Percentiles rank a stretch among this genome's conserved stretches.
phyloP scores from a whole-genome alignment of 2,329 filamentous ascomycete species.

The Talaromyces verruculosus region DNA sequence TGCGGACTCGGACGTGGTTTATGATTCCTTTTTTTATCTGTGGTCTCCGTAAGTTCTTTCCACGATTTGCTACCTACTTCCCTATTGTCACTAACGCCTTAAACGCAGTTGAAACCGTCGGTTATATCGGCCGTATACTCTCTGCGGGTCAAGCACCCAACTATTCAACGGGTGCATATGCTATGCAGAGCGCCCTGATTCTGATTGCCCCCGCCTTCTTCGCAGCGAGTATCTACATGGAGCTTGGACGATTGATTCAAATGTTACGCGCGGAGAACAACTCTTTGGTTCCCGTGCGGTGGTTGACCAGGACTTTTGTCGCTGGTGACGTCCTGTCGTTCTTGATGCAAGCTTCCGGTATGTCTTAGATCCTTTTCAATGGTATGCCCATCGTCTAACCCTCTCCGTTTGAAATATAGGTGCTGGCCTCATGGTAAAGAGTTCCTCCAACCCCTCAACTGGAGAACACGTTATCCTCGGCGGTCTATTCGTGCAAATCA shows the following conservation, averaged over 20 bases:
- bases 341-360: slow-evolving; percentile 33
- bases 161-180: slow-evolving; percentile 4
- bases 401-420: neutral
- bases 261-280: slow-evolving; percentile 30
- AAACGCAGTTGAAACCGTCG: neutral
- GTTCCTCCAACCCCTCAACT: neutral
- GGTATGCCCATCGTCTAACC: neutral
- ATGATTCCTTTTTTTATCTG: slow-evolving; percentile 44
- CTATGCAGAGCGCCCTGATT: slow-evolving; percentile 20
- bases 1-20: slow-evolving; percentile 50
- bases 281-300: slow-evolving; percentile 29
- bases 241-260: slow-evolving; percentile 36
- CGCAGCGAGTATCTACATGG: slow-evolving; percentile 38
- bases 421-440: slow-evolving; percentile 8
- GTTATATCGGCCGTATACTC: neutral
- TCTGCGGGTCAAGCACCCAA: neutral
- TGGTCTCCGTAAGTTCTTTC: slow-evolving; percentile 36
- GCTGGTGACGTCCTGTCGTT: slow-evolving; percentile 36
- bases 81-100: too few species aligned
- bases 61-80: neutral
- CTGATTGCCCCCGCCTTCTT: slow-evolving; percentile 40
- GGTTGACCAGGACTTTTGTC: slow-evolving; percentile 38
- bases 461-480: slow-evolving; percentile 33
- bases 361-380: neutral
- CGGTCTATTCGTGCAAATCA: slow-evolving; percentile 35